Percentiles rank a stretch among this genome's conserved stretches.
Evolutionary conservation across 2,329 filamentous ascomycete species (phyloP).

Genomic region (Cytospora piceae): DNA sequence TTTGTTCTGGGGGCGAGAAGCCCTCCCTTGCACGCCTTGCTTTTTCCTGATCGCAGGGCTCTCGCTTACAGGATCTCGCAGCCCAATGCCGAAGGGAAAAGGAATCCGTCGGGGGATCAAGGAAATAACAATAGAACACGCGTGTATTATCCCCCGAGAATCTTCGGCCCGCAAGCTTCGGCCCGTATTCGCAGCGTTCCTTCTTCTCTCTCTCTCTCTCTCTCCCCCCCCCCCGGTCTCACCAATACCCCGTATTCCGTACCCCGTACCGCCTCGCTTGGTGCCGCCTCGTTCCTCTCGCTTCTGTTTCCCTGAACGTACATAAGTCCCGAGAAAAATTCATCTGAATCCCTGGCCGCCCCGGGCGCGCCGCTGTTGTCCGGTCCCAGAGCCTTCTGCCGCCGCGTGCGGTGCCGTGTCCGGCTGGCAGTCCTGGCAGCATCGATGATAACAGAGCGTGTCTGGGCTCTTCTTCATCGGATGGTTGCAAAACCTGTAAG

Average conservation of each 20-base stretch:
- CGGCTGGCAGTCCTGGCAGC: constrained; percentile 49
- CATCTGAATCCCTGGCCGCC: not conserved
- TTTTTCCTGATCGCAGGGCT: constrained; percentile 23
- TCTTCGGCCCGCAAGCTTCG: constrained; percentile 13
- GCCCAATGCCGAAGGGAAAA: constrained; percentile 14
- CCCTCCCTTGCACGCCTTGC: constrained; percentile 17
- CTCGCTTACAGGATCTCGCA: constrained; percentile 19
- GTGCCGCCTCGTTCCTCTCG: constrained; percentile 11
- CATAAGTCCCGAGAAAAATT: constrained; percentile 6
- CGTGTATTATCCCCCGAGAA: constrained; percentile 8
- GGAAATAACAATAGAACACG: constrained; percentile 16
- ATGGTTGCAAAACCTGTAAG: constrained; percentile 50
- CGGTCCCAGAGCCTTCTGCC: constrained; percentile 5
- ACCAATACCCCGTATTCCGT: not conserved
- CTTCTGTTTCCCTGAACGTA: constrained; percentile 10
- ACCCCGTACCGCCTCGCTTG: constrained; percentile 10
- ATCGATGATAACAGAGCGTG: constrained; percentile 56
- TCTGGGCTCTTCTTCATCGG: constrained; percentile 51
- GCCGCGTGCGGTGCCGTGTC: constrained; percentile 35
- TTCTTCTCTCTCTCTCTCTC: too few species aligned
- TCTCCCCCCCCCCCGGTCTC: not conserved
- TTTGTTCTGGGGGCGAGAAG: constrained; percentile 2
- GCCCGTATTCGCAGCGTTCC: not conserved
- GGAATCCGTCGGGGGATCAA: constrained; percentile 14
- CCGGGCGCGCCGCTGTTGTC: constrained; percentile 16